These are phyloP conservation scores for Leccinellum rugosiceps DNA, from an alignment of 768 basidiomycete genomes.

Conservation along the genomic window DNA sequence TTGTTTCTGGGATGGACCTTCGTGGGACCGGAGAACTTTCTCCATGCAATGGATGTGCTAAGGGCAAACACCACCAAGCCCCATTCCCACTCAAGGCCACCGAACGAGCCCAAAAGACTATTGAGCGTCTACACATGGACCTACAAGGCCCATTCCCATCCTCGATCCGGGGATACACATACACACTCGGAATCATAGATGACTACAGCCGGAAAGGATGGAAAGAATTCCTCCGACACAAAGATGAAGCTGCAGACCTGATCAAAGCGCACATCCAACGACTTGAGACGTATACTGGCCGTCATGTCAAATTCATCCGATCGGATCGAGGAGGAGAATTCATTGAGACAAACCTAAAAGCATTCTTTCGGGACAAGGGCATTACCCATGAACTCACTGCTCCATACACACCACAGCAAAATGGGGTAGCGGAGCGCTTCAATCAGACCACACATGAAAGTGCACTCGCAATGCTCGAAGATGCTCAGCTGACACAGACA, in stretches of 20 bases:
- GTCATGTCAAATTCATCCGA: not conserved
- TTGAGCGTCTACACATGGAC: not conserved
- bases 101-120: not conserved
- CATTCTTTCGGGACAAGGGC: not conserved
- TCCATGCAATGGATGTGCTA: constrained; percentile 5
- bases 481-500: constrained; percentile 9
- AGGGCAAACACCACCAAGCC: constrained; percentile 11
- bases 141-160: not conserved
- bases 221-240: constrained; percentile 9
- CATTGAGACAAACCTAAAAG: not conserved
- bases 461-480: constrained; percentile 24
- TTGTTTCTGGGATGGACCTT: constrained; percentile 4
- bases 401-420: not conserved
- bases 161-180: constrained; percentile 5
- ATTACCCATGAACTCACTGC: not conserved
- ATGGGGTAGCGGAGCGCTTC: constrained; percentile 1
- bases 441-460: constrained; percentile 27
- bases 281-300: not conserved
- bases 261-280: constrained; percentile 1
- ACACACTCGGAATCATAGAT: constrained; percentile 5
- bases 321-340: not conserved
- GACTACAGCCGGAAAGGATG: constrained; percentile 10
- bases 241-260: not conserved
- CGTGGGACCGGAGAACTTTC: not conserved
- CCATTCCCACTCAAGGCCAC: not conserved